A percentile compares a stretch with the other conserved stretches of the same genome.
Conservation (phyloP, 495 filamentous ascomycete species). For the Saxispiralis lemnorum region DNA sequence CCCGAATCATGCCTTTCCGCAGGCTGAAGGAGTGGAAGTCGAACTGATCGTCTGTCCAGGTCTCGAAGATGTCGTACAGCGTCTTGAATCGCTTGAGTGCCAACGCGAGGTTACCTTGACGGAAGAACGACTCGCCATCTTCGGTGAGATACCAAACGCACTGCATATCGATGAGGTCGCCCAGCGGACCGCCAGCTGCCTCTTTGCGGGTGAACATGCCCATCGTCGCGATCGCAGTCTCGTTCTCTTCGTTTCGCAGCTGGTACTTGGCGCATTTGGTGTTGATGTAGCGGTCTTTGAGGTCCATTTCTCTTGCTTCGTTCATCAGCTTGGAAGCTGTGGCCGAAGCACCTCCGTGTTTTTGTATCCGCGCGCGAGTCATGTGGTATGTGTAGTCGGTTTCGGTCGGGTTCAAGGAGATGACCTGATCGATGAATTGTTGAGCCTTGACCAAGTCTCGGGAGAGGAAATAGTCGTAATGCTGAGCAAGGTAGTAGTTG, state of each 20-base stretch:
- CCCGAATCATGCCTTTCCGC: conserved; percentile 81
- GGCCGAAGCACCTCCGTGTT: conserved; percentile 64
- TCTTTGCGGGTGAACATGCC: conserved; percentile 89
- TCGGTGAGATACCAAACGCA: conserved; percentile 95
- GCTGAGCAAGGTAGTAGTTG: conserved; percentile 85
- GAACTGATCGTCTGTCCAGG: conserved; percentile 96
- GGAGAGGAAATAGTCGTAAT: conserved; percentile 84
- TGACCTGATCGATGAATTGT: conserved; percentile 66
- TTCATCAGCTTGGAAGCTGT: conserved; percentile 83
- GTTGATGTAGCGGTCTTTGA: conserved; percentile 91
- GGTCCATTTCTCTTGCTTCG: conserved; percentile 63
- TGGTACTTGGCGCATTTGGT: conserved; percentile 96
- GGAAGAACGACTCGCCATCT: conserved; percentile 76
- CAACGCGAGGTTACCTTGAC: conserved; percentile 64
- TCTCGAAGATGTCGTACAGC: conserved; percentile 81
- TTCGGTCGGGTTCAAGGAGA: conserved; percentile 55
- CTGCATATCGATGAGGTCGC: conserved; percentile 94
- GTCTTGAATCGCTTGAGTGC: conserved; percentile 81
- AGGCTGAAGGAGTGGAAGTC: conserved; percentile 97
- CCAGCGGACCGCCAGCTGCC: conserved; percentile 67
- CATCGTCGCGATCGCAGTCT: conserved; percentile 71
- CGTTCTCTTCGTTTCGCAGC: conserved; percentile 77
- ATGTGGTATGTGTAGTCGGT: conserved; percentile 67
- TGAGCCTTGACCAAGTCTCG: conserved; percentile 67
- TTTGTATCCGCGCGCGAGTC: conserved; percentile 88